Evolutionary conservation across 768 basidiomycete species (phyloP), one percentile per base, ranked within the genome.

Genomic region (Russula sp.): DNA sequence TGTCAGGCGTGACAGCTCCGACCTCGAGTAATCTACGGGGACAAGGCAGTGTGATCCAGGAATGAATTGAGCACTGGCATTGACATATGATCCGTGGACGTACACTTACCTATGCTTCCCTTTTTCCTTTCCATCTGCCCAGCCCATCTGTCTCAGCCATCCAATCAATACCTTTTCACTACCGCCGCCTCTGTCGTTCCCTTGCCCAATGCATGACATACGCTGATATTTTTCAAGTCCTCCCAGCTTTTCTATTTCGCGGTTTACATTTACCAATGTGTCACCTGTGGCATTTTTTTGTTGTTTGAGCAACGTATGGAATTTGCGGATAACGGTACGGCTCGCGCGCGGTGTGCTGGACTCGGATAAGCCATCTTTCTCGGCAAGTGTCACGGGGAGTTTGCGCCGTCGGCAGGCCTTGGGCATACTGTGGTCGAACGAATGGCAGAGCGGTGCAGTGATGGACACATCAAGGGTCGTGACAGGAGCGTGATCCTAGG

Each of bases 1-100:
- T 97, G 67, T 91, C 87, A 10, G 88, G 90, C 63, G 82, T 85
- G 48, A 97, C 76, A 13, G 94, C 93, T 0, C 94, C 93, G 1
- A 95, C 88, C 74, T 97, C 93, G 5, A 97, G 80, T 56, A 96
- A 74, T 56, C 93, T 95, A 20, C 1, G 13, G 29, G 5, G 7
- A 32, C 6, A 2, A 64, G 10, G 3, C 41, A 14, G 16, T 25
- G 7, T 14, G 36, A 45, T 39, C 38, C 18, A 36, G 47, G 50
- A 55, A 52, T 48, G 32, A 35, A 11, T 43, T 49, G 50, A 63
- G 18, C 79, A 83, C 14, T 41, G 41, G 18, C 3, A 16, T 7
- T n/a, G 10, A n/a, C 20, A 9, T 7, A 45, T 10, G 20, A 20
- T 1, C 11, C 11, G 5, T 11, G 25, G 25, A 29, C 25, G 25